Evolutionary conservation across 2,329 filamentous ascomycete species (phyloP).

Genomic region (Fusarium sp.): DNA sequence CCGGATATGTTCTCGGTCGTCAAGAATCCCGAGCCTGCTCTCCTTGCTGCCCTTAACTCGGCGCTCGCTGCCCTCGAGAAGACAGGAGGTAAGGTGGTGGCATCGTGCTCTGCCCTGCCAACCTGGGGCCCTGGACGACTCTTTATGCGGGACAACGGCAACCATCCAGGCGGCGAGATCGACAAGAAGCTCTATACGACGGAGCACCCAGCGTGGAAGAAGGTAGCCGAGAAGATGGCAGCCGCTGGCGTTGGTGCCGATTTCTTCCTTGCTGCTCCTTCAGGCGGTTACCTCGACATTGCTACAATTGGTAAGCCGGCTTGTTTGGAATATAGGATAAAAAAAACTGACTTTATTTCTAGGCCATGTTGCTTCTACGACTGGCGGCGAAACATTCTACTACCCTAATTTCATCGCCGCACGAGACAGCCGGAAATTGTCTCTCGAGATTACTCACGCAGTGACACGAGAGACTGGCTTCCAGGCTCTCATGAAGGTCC

Average conservation of each 20-base stretch:
- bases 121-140: slow-evolving; percentile 91
- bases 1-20: slow-evolving; percentile 88
- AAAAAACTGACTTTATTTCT: not conserved
- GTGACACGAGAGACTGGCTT: slow-evolving; percentile 92
- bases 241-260: slow-evolving; percentile 88
- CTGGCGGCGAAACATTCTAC: slow-evolving; percentile 96
- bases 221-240: slow-evolving; percentile 88
- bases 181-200: slow-evolving; percentile 94
- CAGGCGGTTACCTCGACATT: slow-evolving; percentile 91
- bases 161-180: slow-evolving; percentile 85
- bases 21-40: slow-evolving; percentile 90
- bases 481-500: slow-evolving; percentile 97
- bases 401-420: slow-evolving; percentile 95
- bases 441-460: slow-evolving; percentile 86
- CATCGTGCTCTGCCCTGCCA: slow-evolving; percentile 86
- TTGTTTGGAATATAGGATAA: not conserved
- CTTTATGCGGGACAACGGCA: slow-evolving; percentile 88
- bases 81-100: slow-evolving; percentile 93
- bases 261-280: slow-evolving; percentile 93
- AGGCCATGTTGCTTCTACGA: slow-evolving; percentile 87
- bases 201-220: slow-evolving; percentile 89
- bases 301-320: slow-evolving; percentile 80
- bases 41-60: slow-evolving; percentile 86
- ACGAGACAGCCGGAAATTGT: slow-evolving; percentile 85
- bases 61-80: slow-evolving; percentile 84